phyloP scores from a whole-genome alignment of 2,329 filamentous ascomycete species.

The Fusarium albosuccineum region DNA sequence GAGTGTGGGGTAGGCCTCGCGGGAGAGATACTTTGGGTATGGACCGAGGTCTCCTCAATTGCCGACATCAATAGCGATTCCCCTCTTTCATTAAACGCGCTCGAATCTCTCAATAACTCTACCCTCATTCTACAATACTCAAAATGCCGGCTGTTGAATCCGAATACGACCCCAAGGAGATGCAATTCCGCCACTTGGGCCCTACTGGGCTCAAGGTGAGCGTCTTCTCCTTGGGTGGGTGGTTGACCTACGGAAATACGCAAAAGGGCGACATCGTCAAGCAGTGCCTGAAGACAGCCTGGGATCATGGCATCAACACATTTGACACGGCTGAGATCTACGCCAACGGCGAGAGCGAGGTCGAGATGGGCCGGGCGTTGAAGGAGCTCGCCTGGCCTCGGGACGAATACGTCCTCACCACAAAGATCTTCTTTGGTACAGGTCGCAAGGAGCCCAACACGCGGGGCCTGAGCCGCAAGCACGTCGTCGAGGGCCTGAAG shows the following conservation, averaged over 20 bases:
- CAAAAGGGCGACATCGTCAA: conserved; percentile 72
- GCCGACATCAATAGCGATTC: too few relatives aligned
- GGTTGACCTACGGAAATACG: conserved; percentile 60
- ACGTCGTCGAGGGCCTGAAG: conserved; percentile 67
- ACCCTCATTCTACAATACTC: neutral
- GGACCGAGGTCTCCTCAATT: too few relatives aligned
- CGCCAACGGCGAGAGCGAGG: conserved; percentile 71
- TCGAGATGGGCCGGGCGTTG: conserved; percentile 72
- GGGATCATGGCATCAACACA: conserved; percentile 71
- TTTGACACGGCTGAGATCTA: conserved; percentile 72
- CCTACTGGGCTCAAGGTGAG: conserved; percentile 46
- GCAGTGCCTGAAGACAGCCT: conserved; percentile 70
- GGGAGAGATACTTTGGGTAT: too few relatives aligned
- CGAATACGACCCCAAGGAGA: conserved; percentile 45
- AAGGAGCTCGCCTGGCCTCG: conserved; percentile 70
- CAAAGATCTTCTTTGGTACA: conserved; percentile 48
- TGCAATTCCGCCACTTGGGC: conserved; percentile 45
- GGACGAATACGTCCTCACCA: conserved; percentile 70
- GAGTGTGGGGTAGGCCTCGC: too few relatives aligned
- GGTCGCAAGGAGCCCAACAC: conserved; percentile 63
- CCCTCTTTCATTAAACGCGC: too few relatives aligned
- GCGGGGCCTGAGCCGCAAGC: conserved; percentile 73
- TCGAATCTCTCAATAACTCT: too few relatives aligned
- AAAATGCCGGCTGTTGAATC: conserved; percentile 40
- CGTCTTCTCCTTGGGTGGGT: conserved; percentile 44